Percentiles rank a stretch among this genome's conserved stretches.
phyloP scores from a whole-genome alignment of 306 rosid species.

The Cyclanthera cordifolia region DNA sequence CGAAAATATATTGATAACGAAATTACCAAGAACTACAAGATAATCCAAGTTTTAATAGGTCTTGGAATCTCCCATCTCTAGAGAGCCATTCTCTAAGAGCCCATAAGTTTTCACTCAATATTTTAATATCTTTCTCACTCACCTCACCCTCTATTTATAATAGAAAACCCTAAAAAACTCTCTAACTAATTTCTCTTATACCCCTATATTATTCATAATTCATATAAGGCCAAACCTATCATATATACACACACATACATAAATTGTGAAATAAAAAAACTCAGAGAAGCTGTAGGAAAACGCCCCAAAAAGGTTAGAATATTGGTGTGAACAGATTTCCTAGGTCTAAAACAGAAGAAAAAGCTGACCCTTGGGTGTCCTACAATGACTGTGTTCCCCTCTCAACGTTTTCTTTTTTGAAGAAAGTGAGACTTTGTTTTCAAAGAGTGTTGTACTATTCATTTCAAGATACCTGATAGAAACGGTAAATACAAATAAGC shows the following conservation, averaged over 20 bases:
- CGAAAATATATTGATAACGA: too few relatives aligned
- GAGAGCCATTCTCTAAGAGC: too few relatives aligned
- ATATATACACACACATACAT: not conserved
- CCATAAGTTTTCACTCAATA: too few relatives aligned
- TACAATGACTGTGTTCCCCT: not conserved
- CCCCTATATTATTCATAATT: too few relatives aligned
- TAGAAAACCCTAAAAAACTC: too few relatives aligned
- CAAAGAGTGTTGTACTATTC: not conserved
- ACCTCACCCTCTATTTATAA: too few relatives aligned
- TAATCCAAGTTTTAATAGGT: too few relatives aligned
- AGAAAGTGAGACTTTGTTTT: not conserved
- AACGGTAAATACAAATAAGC: not conserved
- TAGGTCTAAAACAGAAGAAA: not conserved
- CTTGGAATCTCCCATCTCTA: too few relatives aligned
- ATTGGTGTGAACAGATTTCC: not conserved
- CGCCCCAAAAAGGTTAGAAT: not conserved
- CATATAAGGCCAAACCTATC: too few relatives aligned
- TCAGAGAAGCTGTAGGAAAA: not conserved
- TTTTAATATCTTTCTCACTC: too few relatives aligned
- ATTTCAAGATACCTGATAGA: not conserved
- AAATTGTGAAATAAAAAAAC: not conserved
- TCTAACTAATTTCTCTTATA: too few relatives aligned
- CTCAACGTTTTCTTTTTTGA: not conserved
- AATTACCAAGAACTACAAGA: too few relatives aligned
- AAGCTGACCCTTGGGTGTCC: not conserved